Base-by-base conservation (phyloP, 208 protist species). In the Herpetomonas muscarum region DNA sequence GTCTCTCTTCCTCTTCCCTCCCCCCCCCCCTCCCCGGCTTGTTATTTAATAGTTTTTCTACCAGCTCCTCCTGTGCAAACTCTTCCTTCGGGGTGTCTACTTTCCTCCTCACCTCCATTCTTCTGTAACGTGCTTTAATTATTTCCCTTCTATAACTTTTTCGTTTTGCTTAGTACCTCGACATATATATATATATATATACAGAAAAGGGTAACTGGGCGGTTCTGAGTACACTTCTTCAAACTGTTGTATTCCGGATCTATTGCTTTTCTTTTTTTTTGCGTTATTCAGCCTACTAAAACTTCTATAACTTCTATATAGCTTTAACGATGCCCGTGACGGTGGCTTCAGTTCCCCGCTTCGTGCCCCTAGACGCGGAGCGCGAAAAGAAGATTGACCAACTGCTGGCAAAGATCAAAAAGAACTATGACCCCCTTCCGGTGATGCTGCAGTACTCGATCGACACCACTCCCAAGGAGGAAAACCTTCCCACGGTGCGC, bases 341-440 rank as follows among this genome's bases (percentile, higher is more conserved):
- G 24, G 60, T 71, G 55, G 31, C 57, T 21, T 41, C 25, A 24
- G 32, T 68, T 13, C 74, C 49, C 0, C 61, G 59, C n/a, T 84
- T 72, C 51, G 55, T 74, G 50, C 37, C 52, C 24, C 60, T 92
- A 22, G 77, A 60, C 21, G 57, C 61, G 6, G 67, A 81, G 67
- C 68, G 67, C 13, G 78, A 92, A 51, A 45, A 65, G 50, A 74
- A 71, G 49, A 82, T 92, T 39, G 64, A 74, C 39, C 55, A 81
- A 22, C 48, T 88, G 41, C 48, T 84, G n/a, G 48, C 55, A 0
- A 21, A 31, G 13, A 49, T 85, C 17, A 39, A 53, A 46, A 42
- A 46, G 2, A 42, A 70, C 1, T 71, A 80, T 52, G 58, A 75
- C 36, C 56, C 64, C 0, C 54, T 73, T 3, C 69, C 75, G 24